Evolutionary conservation across 129 eudicot species (phyloP).

Genomic region (Flaveria ramosissima): DNA sequence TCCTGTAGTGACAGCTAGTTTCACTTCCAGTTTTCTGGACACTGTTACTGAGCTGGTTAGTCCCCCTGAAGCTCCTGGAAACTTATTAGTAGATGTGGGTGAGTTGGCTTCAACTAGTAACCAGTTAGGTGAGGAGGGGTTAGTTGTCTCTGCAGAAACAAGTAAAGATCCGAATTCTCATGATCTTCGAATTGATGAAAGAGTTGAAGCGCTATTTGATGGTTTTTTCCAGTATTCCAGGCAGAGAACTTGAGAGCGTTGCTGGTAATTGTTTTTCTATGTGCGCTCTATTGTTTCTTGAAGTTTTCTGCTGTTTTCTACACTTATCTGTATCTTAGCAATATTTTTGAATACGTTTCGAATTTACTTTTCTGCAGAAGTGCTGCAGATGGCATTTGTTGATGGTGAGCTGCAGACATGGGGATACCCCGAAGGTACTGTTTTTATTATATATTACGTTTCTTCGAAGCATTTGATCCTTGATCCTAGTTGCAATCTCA

Average conservation of each 20-base stretch:
- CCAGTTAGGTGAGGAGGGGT: slow-evolving; percentile 38
- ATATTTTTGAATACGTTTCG: slow-evolving; percentile 4
- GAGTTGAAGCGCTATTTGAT: slow-evolving; percentile 77
- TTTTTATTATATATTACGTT: background rate
- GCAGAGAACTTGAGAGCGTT: slow-evolving; percentile 77
- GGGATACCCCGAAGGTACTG: slow-evolving; percentile 62
- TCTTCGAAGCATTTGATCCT: background rate
- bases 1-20: slow-evolving; percentile 63
- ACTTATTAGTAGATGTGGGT: slow-evolving; percentile 62
- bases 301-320: background rate
- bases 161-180: slow-evolving; percentile 32
- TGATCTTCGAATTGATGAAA: slow-evolving; percentile 65
- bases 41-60: slow-evolving; percentile 69
- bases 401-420: slow-evolving; percentile 65
- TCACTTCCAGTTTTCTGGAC: slow-evolving; percentile 59
- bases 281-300: background rate
- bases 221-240: slow-evolving; percentile 61
- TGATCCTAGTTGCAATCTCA: background rate
- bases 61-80: slow-evolving; percentile 92
- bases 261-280: slow-evolving; percentile 51
- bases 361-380: slow-evolving; percentile 52
- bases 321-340: slow-evolving; percentile 3
- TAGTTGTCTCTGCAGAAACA: slow-evolving; percentile 35
- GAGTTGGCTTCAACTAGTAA: slow-evolving; percentile 36
- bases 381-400: slow-evolving; percentile 56